Conservation (phyloP, 208 protist species). For the Naegleria gruberi region DNA sequence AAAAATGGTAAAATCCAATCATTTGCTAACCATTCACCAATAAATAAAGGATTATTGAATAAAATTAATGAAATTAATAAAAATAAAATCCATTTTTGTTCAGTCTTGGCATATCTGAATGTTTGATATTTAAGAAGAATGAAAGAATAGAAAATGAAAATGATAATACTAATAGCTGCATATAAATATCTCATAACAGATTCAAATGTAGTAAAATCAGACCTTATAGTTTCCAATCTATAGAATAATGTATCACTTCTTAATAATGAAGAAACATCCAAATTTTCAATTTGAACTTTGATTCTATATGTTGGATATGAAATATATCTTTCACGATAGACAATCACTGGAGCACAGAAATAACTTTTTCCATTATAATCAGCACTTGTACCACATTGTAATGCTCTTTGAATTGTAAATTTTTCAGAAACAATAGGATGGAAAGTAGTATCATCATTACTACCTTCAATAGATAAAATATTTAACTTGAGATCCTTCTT, state of each 20-base stretch:
- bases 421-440: neutral
- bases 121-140: neutral
- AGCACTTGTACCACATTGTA: neutral
- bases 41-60: constrained; percentile 17
- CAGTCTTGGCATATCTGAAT: neutral
- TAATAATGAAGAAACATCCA: neutral
- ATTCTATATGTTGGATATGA: neutral
- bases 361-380: neutral
- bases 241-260: neutral
- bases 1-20: neutral
- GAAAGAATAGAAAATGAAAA: neutral
- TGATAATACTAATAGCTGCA: neutral
- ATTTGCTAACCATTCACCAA: neutral
- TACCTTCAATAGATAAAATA: neutral
- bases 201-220: neutral
- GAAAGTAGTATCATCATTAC: neutral
- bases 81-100: constrained; percentile 14
- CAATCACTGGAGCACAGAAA: neutral
- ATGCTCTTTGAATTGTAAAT: neutral
- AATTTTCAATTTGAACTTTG: neutral
- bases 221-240: neutral
- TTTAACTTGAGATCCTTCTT: neutral
- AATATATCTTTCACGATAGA: neutral
- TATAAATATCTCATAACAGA: neutral
- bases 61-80: neutral